Evolutionary conservation across 495 filamentous ascomycete genomes (phyloP).

Genomic region (Aspergillus bridgeri): DNA sequence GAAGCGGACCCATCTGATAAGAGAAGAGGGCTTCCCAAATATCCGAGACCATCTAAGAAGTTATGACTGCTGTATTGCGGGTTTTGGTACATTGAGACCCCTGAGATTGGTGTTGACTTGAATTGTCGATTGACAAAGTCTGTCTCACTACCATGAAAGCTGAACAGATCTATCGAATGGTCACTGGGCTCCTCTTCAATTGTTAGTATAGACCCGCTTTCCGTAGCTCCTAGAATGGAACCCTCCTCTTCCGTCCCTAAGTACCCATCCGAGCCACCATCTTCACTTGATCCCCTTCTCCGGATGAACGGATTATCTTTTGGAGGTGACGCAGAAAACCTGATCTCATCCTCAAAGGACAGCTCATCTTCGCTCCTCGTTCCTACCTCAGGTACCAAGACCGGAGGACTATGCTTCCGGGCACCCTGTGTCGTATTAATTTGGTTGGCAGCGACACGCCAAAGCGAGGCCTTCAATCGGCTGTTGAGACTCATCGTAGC

Average conservation of each 20-base stretch:
- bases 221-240: background rate
- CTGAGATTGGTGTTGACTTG: background rate
- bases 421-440: background rate
- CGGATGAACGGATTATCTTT: too few species aligned
- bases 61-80: background rate
- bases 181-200: background rate
- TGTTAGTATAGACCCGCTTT: background rate
- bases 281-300: background rate
- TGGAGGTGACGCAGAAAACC: too few species aligned
- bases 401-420: background rate
- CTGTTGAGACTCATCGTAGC: background rate
- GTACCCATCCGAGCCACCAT: background rate
- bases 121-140: background rate
- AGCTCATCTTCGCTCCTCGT: background rate
- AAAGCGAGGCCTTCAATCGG: background rate
- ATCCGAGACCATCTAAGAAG: background rate
- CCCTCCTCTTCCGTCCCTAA: background rate
- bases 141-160: background rate
- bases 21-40: background rate
- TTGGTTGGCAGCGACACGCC: background rate
- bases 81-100: background rate
- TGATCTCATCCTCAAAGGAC: background rate
- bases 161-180: background rate
- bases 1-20: background rate
- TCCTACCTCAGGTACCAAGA: background rate